Conservation (phyloP, 106 monocot genomes). For the Chionographis japonica region DNA sequence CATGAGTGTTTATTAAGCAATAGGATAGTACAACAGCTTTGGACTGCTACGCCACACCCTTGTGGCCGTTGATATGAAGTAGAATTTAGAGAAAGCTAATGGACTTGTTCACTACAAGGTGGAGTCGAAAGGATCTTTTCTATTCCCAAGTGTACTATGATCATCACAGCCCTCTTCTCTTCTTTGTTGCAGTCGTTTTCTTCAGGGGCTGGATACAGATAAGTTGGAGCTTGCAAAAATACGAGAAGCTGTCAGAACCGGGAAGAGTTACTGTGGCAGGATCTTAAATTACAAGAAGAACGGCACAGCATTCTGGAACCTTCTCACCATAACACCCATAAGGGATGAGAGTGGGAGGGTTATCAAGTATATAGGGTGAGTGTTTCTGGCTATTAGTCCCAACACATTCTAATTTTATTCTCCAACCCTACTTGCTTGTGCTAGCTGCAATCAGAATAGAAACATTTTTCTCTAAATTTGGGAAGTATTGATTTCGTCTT, state of each 20-base stretch:
- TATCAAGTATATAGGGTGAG: slow-evolving; percentile 91
- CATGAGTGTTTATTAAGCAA: too few species aligned
- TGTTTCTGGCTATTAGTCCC: background rate
- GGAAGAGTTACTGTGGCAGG: slow-evolving; percentile 86
- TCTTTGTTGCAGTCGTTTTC: slow-evolving; percentile 76
- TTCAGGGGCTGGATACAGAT: slow-evolving; percentile 91
- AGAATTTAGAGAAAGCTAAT: too few species aligned
- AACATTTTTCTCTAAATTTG: too few species aligned
- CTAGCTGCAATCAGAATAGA: background rate
- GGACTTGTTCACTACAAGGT: too few species aligned
- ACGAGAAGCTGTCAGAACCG: slow-evolving; percentile 64
- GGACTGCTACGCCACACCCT: too few species aligned
- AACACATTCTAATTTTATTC: background rate
- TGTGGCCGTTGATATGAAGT: too few species aligned
- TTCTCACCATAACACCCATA: slow-evolving; percentile 89
- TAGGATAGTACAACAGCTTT: too few species aligned
- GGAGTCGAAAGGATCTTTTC: too few species aligned
- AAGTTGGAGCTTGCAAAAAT: slow-evolving; percentile 63
- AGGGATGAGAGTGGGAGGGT: slow-evolving; percentile 63
- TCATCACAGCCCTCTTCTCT: background rate
- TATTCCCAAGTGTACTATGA: too few species aligned
- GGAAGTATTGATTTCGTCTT: too few species aligned
- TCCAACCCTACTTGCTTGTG: background rate
- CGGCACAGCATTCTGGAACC: slow-evolving; percentile 90
- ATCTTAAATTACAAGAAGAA: slow-evolving; percentile 91